These are phyloP conservation scores for Fallopia convolvulus DNA, from an alignment of 148 eudicot species.

Conservation along the genomic window DNA sequence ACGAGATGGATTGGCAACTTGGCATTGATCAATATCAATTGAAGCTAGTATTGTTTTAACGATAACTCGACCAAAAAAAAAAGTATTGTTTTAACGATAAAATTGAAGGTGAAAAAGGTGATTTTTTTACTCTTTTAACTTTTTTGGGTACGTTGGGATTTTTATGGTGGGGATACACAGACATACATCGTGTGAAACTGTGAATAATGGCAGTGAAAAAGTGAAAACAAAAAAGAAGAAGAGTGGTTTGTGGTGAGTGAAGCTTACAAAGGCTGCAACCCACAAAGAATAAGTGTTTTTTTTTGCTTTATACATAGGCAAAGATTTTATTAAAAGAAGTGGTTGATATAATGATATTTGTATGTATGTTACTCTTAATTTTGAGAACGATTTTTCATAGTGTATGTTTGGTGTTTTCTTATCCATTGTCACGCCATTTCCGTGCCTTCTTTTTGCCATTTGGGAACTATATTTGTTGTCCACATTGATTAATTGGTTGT, in stretches of 20 bases:
- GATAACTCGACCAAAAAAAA: too few relatives aligned
- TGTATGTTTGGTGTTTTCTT: not conserved
- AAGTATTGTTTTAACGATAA: too few relatives aligned
- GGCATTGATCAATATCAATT: too few relatives aligned
- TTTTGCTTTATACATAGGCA: not conserved
- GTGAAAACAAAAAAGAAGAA: not conserved
- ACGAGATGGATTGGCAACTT: too few relatives aligned
- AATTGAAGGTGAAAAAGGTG: not conserved
- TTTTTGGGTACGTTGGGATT: not conserved
- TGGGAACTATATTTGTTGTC: not conserved
- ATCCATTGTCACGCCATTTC: not conserved
- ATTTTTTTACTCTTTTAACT: not conserved
- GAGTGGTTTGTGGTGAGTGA: not conserved
- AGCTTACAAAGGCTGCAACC: constrained; percentile 5
- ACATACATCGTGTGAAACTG: not conserved
- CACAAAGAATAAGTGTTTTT: not conserved
- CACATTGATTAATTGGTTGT: not conserved
- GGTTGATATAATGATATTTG: not conserved
- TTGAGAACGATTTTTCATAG: not conserved
- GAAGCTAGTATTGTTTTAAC: too few relatives aligned
- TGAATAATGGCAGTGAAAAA: not conserved
- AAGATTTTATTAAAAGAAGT: not conserved
- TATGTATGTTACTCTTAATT: not conserved
- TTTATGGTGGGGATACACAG: not conserved
- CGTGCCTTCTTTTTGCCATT: not conserved